phyloP scores from a whole-genome alignment of 257 asterid species.

The Cynanchum wilfordii region DNA sequence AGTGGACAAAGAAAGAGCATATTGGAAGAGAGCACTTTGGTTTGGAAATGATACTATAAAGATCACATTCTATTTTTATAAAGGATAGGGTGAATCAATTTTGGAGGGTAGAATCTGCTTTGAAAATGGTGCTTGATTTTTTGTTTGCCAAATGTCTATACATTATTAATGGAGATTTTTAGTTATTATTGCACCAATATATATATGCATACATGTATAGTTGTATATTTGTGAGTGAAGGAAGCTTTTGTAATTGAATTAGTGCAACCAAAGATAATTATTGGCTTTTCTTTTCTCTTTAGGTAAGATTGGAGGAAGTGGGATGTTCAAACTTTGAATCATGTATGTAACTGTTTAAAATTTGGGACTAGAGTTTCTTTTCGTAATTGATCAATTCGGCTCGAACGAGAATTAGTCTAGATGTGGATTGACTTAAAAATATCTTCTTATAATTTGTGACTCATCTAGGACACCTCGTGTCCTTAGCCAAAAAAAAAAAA shows the following conservation, averaged over 20 bases:
- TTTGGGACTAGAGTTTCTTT: no score
- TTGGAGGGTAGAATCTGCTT: constrained; percentile 30
- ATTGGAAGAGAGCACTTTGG: constrained; percentile 7
- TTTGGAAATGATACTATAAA: constrained; percentile 1
- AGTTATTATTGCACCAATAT: no score
- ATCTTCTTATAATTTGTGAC: no score
- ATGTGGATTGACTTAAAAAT: no score
- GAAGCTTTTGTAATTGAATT: neutral
- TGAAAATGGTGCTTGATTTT: constrained; percentile 17
- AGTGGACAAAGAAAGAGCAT: constrained; percentile 6
- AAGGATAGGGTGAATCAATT: constrained; percentile 30
- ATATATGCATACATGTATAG: no score
- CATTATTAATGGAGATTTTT: constrained; percentile 21
- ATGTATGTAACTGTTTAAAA: no score
- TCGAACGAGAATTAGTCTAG: no score
- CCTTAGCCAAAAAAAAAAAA: no score
- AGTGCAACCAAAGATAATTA: neutral
- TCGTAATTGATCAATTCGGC: no score
- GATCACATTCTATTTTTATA: constrained; percentile 26
- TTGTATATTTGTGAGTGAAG: neutral
- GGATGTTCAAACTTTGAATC: no score
- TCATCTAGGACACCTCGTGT: no score
- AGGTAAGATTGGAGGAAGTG: no score
- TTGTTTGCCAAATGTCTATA: neutral
- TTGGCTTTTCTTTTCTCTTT: neutral